Evolutionary conservation across 495 filamentous ascomycete genomes (phyloP).

Genomic region (Ramalina intermedia): DNA sequence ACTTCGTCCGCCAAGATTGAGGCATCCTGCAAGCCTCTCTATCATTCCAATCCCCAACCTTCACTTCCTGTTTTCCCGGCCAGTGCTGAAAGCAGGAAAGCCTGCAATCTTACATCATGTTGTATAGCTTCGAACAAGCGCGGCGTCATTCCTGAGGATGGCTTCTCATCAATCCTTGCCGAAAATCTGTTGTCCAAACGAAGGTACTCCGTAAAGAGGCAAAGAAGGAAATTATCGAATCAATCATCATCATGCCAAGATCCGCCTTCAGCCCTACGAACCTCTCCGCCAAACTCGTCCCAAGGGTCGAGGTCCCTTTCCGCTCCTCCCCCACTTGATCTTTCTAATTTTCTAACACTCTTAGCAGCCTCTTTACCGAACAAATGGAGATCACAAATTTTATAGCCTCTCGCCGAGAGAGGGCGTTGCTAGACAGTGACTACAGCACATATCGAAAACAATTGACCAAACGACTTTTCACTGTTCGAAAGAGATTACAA

Average conservation of each 20-base stretch:
- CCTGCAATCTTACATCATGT: background rate
- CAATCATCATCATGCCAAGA: too few relatives aligned
- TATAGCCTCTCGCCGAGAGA: constrained; percentile 60
- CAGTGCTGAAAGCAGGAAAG: too few relatives aligned
- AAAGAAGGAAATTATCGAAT: too few relatives aligned
- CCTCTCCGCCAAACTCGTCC: background rate
- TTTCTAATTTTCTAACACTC: background rate
- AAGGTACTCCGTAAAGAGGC: too few relatives aligned
- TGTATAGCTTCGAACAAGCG: too few relatives aligned
- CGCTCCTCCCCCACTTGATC: background rate
- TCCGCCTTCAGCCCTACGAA: too few relatives aligned
- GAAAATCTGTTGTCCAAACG: background rate
- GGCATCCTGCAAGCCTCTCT: constrained; percentile 64
- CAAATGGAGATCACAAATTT: constrained; percentile 84
- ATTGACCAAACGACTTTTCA: constrained; percentile 67
- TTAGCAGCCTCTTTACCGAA: background rate
- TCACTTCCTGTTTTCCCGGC: too few relatives aligned
- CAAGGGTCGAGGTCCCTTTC: too few relatives aligned
- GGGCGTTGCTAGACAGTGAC: constrained; percentile 73
- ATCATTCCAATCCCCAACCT: constrained; percentile 44
- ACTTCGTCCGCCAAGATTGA: constrained; percentile 61
- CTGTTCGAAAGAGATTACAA: constrained; percentile 68
- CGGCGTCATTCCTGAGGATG: background rate
- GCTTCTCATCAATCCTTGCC: background rate
- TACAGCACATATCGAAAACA: constrained; percentile 74